phyloP scores from a whole-genome alignment of 176 grass and related monocot species.

The Guadua angustifolia region DNA sequence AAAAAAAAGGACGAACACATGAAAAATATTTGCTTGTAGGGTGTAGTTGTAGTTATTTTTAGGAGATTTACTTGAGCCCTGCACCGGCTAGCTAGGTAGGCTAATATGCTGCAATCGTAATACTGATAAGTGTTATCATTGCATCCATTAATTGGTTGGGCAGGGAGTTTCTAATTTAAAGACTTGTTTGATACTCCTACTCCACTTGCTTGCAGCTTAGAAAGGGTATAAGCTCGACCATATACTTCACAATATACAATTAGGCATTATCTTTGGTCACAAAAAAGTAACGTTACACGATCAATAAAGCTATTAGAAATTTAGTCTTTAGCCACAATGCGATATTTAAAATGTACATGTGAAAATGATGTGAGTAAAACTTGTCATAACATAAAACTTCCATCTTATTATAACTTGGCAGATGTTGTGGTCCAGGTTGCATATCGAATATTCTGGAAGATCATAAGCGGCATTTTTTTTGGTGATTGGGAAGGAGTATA shows the following conservation, averaged over 20 bases:
- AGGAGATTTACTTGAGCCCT: conserved; percentile 44
- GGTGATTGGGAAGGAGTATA: neutral
- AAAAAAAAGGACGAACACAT: conserved; percentile 17
- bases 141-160: neutral
- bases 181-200: neutral
- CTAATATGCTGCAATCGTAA: conserved; percentile 34
- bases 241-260: too few relatives aligned
- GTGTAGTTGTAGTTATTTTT: neutral
- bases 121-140: neutral
- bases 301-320: neutral
- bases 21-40: neutral
- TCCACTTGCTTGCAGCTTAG: neutral
- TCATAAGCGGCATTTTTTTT: neutral
- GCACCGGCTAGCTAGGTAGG: conserved; percentile 33
- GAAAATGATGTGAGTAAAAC: neutral
- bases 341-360: neutral
- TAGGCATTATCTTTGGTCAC: neutral
- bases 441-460: neutral
- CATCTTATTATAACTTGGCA: neutral
- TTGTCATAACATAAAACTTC: neutral
- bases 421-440: neutral
- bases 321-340: neutral
- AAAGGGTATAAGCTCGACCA: neutral
- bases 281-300: neutral
- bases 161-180: neutral